phyloP scores from a whole-genome alignment of 176 grass and related monocot genomes.

The Alopecurus myosuroides region DNA sequence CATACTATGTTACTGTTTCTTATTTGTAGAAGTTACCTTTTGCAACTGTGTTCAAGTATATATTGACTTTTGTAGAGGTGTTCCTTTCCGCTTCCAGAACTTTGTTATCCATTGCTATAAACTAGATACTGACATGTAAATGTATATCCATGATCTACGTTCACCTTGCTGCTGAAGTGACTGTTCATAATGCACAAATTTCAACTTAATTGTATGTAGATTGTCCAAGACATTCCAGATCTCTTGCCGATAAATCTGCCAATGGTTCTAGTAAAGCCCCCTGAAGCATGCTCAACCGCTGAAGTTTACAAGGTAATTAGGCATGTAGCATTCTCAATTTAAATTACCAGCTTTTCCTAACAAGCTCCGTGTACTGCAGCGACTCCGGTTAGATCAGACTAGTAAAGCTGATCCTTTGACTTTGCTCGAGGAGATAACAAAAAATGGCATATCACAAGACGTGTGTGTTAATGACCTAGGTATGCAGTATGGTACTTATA shows the following conservation, averaged over 20 bases:
- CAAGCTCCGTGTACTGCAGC: conserved; percentile 38
- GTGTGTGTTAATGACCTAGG: conserved; percentile 92
- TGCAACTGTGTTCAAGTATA: background rate
- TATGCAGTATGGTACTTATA: conserved; percentile 21
- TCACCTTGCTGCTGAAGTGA: conserved; percentile 4
- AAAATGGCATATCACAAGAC: conserved; percentile 91
- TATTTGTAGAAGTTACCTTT: background rate
- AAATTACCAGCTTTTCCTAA: conserved; percentile 15
- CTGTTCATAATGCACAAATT: conserved; percentile 6
- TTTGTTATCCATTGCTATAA: background rate
- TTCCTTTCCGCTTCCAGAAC: background rate
- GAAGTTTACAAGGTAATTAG: conserved; percentile 93
- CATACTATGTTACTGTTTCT: background rate
- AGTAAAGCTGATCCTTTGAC: conserved; percentile 63
- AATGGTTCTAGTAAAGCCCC: conserved; percentile 89
- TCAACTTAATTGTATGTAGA: conserved; percentile 35
- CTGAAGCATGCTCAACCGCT: conserved; percentile 87
- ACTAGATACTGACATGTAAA: background rate
- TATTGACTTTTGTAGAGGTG: background rate
- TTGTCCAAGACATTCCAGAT: conserved; percentile 79
- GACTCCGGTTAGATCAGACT: conserved; percentile 61
- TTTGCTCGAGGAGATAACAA: conserved; percentile 67
- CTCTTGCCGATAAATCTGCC: conserved; percentile 57
- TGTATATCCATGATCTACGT: conserved; percentile 1
- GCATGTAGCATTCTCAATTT: background rate